Conservation (phyloP, 495 filamentous ascomycete species). For the Podospora didyma region DNA sequence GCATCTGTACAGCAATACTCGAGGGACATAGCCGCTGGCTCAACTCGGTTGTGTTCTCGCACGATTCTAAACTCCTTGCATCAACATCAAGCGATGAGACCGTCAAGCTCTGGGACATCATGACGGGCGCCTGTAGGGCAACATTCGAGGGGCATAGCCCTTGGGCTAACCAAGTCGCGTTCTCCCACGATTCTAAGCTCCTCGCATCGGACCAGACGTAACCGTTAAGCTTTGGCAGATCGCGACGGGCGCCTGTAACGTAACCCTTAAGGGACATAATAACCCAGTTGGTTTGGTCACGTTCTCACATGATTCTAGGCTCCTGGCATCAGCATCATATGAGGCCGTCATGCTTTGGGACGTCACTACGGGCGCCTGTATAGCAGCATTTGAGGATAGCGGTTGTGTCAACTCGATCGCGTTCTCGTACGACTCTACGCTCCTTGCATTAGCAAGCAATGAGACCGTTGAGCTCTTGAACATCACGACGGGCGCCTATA, state of each 20-base stretch:
- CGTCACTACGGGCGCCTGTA: constrained; percentile 7
- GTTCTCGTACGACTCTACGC: constrained; percentile 34
- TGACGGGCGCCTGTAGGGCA: constrained; percentile 8
- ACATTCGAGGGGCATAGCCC: constrained; percentile 18
- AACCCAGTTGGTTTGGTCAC: neutral
- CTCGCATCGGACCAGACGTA: constrained; percentile 14
- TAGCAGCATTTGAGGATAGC: constrained; percentile 18
- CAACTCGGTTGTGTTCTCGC: constrained; percentile 4
- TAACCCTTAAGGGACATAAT: constrained; percentile 5
- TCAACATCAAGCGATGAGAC: constrained; percentile 23
- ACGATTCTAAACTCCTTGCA: constrained; percentile 21
- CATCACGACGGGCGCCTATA: constrained; percentile 2
- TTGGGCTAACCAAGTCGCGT: constrained; percentile 24
- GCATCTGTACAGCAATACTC: neutral
- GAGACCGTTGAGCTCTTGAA: constrained; percentile 13
- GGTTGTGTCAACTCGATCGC: constrained; percentile 19
- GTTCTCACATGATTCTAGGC: neutral
- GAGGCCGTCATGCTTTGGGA: constrained; percentile 12
- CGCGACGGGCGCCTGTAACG: constrained; percentile 2
- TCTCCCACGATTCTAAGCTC: constrained; percentile 31
- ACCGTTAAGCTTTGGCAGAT: constrained; percentile 13
- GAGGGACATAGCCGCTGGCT: constrained; percentile 4
- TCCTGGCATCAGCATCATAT: constrained; percentile 19
- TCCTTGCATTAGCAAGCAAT: constrained; percentile 12
- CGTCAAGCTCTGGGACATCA: constrained; percentile 11